Base-by-base conservation (phyloP, 2,329 filamentous ascomycete genomes). In the Cercospora nicotianae region DNA sequence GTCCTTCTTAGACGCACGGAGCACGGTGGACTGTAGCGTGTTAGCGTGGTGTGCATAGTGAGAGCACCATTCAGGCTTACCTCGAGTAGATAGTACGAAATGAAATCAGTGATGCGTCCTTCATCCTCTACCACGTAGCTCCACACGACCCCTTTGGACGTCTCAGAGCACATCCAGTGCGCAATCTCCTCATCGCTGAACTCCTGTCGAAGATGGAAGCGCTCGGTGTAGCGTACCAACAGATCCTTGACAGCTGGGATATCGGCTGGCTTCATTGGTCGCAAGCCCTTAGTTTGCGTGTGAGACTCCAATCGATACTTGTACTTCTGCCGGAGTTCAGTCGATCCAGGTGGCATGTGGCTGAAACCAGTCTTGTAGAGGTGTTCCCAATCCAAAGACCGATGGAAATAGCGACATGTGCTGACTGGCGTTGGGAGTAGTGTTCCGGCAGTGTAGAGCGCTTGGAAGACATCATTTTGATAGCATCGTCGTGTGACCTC, bases 401-500 rank as follows among this genome's bases (percentile, higher is more conserved):
- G 91, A 81, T 99, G 95, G 81, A 91, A 99, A 84, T 99, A 99
- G 72, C 95, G 89, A 77, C 93, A 96, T 10, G 93, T 97, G 80
- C 91, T 94, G 70, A 99, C 88, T 4, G 95, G 95, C 42, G 90
- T 96, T 30, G 95, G 95, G 1, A 99, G 86, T 45, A 99, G 89
- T 20, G 94, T 90, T 45, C 95, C 95, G 30, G 90, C 95, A 0
- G 95, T 99, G 83, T 97, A 98, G 67, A 99, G 92, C 60, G 94
- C 95, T 81, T 99, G 95, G 86, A 91, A 98, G 72, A 96, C 90
- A 66, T 90, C 91, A 71, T 91, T 85, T 59, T 93, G 82, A 80
- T 98, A 96, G 84, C 93, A 96, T 71, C 93, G 87, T 59, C 95
- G 90, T 5, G 95, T 99, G 75, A 99, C 93, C 79, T 99, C 95